Evolutionary conservation across 148 eudicot genomes (phyloP).

Genomic region (Pharnaceum exiguum): DNA sequence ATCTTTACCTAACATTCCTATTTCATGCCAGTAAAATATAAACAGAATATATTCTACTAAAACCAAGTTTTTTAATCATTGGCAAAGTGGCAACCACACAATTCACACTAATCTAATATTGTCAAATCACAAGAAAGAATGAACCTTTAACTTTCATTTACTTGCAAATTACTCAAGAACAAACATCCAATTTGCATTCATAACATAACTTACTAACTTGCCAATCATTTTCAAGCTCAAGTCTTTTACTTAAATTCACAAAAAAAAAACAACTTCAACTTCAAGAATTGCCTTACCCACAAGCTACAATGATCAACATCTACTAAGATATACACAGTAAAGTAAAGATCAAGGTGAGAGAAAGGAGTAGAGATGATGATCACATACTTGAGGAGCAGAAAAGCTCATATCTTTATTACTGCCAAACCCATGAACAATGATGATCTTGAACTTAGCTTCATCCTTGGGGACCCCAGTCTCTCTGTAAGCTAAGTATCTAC

Average conservation of each 20-base stretch:
- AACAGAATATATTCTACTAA: constrained; percentile 4
- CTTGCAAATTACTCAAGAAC: no score
- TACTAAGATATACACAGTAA: neutral
- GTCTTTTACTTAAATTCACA: neutral
- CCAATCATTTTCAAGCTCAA: neutral
- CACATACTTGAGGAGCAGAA: constrained; percentile 56
- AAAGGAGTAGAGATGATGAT: neutral
- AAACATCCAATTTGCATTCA: neutral
- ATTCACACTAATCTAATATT: neutral
- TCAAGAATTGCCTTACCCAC: neutral
- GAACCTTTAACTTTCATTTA: no score
- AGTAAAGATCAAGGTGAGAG: neutral
- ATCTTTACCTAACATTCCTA: neutral
- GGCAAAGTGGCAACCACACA: neutral
- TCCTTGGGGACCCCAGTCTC: constrained; percentile 67
- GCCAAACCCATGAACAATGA: constrained; percentile 79
- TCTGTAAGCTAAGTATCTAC: constrained; percentile 72
- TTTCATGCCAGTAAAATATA: neutral
- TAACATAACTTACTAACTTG: neutral
- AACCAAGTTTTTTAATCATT: constrained; percentile 2
- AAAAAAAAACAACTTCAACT: constrained; percentile 4
- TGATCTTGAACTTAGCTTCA: constrained; percentile 47
- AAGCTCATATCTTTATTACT: constrained; percentile 73
- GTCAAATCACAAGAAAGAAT: no score
- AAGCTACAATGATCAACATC: neutral